phyloP scores from a whole-genome alignment of 352 stramenopile species.

The Globisporangium viniferum region DNA sequence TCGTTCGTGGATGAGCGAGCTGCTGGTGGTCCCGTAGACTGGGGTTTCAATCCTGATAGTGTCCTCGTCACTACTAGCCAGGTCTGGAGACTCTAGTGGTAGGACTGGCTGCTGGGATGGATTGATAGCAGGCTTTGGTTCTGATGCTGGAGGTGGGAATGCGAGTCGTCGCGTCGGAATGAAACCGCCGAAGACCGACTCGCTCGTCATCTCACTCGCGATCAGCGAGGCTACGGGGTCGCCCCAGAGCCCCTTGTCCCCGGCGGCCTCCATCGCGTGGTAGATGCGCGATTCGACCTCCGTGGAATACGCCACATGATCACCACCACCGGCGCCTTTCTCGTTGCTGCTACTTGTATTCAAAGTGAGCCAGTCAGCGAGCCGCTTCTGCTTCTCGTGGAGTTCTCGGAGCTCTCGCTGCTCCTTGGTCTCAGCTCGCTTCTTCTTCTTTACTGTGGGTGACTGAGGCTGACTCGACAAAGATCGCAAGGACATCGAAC shows the following conservation, averaged over 20 bases:
- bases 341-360: neutral
- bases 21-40: neutral
- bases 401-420: constrained; percentile 14
- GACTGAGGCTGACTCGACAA: neutral
- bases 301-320: constrained; percentile 22
- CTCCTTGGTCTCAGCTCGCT: neutral
- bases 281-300: constrained; percentile 40
- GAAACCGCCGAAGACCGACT: constrained; percentile 46
- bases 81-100: neutral
- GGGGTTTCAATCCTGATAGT: neutral
- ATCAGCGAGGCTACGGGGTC: constrained; percentile 49
- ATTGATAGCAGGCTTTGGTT: neutral
- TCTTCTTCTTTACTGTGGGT: constrained; percentile 1
- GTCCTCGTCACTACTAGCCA: neutral
- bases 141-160: constrained; percentile 14
- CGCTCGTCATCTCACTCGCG: constrained; percentile 53
- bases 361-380: constrained; percentile 12
- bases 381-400: constrained; percentile 9
- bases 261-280: constrained; percentile 20
- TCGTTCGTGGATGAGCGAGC: constrained; percentile 13
- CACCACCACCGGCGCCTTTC: neutral
- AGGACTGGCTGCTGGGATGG: neutral
- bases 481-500: neutral
- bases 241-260: constrained; percentile 31
- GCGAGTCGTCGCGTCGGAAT: constrained; percentile 32